Base-by-base conservation (phyloP, 257 asterid species). In the Ballota nigra region DNA sequence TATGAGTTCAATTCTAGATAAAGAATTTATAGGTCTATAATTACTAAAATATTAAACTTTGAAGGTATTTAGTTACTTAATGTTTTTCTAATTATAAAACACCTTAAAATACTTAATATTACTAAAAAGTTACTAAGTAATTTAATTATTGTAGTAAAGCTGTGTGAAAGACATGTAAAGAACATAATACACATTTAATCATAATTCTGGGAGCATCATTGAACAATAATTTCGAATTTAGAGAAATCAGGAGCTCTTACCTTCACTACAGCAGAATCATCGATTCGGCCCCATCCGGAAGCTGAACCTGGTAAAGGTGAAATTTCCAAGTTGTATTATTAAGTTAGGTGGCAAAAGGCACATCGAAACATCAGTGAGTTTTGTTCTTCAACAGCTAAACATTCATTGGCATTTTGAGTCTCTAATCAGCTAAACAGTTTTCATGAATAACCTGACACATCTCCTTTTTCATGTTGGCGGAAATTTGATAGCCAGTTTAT, bases 281-380 rank as follows among this genome's bases (percentile, higher is more conserved):
- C 99, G 57, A 94, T 79, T 63, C 91, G 89, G 26, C 99, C 99
- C 99, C 99, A 94, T 76, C 99, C 99, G 73, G 97, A 92, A 74
- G 99, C 97, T 24, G 99, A 94, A 80, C 99, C 99, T 94, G 84
- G 68, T 60, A 70, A 75, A 83, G 57, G 69, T 67, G 78, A 56
- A 73, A 41, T n/a, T 66, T 56, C 34, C 43, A 23, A 51, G 64
- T 53, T 43, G 70, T 34, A 33, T 77, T 67, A 26, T 72, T 55
- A 47, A 47, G 55, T 45, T 45, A 11, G 49, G 12, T 41, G 49
- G 2, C 56, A 15, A 47, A 47, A 47, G 18, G 55, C 19, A 47
- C 22, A 15, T 13, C 52, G n/a, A 47, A 34, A 34, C 40, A 34
- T 34, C 40, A 34, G 6, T 0, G 10, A 34, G 40, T 34, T 34